Evolutionary conservation across 1,139 yeast genomes (phyloP).

Genomic region (Diutina mesorugosa): DNA sequence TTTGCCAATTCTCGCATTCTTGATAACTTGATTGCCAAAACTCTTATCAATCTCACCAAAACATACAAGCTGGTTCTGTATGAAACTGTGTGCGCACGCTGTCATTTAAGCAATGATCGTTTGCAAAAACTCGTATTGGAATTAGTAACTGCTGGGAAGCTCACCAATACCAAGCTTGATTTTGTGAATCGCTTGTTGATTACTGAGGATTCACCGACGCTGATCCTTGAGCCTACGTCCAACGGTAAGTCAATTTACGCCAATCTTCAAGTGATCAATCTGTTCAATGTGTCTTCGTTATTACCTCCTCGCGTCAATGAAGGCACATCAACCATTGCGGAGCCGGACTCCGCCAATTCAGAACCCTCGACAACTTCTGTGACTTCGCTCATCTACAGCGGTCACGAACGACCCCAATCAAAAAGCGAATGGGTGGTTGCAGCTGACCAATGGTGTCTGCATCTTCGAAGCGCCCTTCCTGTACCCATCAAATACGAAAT

Average conservation of each 20-base stretch:
- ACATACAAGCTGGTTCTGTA: conserved; percentile 18
- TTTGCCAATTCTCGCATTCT: conserved; percentile 16
- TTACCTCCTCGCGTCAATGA: not conserved
- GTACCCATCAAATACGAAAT: conserved; percentile 13
- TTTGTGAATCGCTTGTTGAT: conserved; percentile 19
- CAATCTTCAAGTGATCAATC: conserved; percentile 16
- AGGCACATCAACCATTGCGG: not conserved
- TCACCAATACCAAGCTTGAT: conserved; percentile 33
- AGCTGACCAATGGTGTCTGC: not conserved
- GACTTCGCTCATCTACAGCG: not conserved
- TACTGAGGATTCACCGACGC: conserved; percentile 5
- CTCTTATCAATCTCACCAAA: conserved; percentile 15
- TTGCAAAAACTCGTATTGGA: conserved; percentile 24
- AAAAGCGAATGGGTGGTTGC: not conserved
- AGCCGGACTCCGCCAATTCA: not conserved
- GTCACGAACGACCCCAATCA: not conserved
- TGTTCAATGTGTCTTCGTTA: conserved; percentile 5
- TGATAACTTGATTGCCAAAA: conserved; percentile 18
- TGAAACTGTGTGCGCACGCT: conserved; percentile 6
- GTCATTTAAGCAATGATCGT: conserved; percentile 10
- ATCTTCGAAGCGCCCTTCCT: conserved; percentile 20
- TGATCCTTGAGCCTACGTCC: conserved; percentile 10
- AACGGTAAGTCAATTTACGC: conserved; percentile 13
- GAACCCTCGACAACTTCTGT: not conserved
- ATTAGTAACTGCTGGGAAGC: conserved; percentile 31